Evolutionary conservation across 2,329 filamentous ascomycete species (phyloP).

Genomic region (Fusarium lyarnte): DNA sequence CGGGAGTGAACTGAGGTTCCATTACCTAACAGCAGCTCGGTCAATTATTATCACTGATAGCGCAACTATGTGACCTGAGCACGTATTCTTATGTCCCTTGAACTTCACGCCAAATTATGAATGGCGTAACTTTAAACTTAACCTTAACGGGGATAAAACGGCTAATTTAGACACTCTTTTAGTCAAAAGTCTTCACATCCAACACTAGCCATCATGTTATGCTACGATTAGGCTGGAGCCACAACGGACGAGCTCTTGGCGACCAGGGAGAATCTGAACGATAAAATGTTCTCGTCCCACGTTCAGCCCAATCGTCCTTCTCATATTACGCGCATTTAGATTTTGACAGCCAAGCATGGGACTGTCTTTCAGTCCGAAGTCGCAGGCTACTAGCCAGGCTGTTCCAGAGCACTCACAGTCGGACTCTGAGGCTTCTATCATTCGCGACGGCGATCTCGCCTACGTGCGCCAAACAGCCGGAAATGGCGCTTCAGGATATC

Average conservation of each 20-base stretch:
- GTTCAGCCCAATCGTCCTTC: fast-evolving
- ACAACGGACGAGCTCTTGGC: neutral
- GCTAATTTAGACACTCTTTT: fast-evolving
- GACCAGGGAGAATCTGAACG: neutral
- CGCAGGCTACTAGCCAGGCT: neutral
- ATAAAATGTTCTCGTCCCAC: neutral
- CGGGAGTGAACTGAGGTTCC: neutral
- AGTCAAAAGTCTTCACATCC: fast-evolving
- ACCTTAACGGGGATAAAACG: neutral
- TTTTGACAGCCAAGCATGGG: neutral
- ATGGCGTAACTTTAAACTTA: neutral
- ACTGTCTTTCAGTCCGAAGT: neutral
- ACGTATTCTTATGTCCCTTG: neutral
- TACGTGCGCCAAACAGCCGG: constrained; percentile 47
- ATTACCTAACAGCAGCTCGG: too few species aligned
- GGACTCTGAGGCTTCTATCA: constrained; percentile 15
- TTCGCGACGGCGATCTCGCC: constrained; percentile 32
- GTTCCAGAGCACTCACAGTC: neutral
- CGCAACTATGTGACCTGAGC: neutral
- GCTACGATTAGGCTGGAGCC: neutral
- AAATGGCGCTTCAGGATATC: constrained; percentile 64
- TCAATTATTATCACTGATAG: neutral
- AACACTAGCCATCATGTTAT: neutral
- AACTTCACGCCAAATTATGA: fast-evolving
- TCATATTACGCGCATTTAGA: too few species aligned